Evolutionary conservation across 345 rosid genomes (phyloP).

Genomic region (Rhodomyrtus tomentosa): DNA sequence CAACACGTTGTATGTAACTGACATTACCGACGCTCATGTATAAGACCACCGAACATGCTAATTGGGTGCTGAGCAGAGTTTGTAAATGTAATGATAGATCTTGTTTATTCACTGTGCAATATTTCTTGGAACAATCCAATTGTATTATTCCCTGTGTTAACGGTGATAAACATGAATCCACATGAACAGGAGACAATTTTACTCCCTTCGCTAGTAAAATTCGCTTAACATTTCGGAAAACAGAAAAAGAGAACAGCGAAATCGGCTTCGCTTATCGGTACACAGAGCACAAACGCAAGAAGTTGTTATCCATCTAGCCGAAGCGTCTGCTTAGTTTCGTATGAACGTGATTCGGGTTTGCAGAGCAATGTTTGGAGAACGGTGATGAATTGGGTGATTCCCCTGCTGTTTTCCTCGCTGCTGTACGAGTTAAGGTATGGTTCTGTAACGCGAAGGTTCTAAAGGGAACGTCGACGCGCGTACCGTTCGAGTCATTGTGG

Average conservation of each 20-base stretch:
- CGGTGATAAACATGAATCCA: not conserved
- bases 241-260: not conserved
- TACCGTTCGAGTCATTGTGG: not conserved
- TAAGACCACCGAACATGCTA: not conserved
- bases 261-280: not conserved
- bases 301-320: not conserved
- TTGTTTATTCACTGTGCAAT: not conserved
- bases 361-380: not conserved
- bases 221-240: not conserved
- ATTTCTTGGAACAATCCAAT: not conserved
- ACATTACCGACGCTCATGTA: not conserved
- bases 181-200: not conserved
- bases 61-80: not conserved
- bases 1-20: not conserved
- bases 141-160: not conserved
- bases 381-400: not conserved
- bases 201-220: not conserved
- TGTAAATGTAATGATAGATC: not conserved
- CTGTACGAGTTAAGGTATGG: not conserved
- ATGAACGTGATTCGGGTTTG: not conserved
- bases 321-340: not conserved
- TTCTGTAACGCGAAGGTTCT: not conserved
- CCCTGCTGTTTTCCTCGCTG: not conserved
- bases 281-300: fast-evolving
- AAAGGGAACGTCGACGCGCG: not conserved